Evolutionary conservation across 1,284 basidiomycete genomes (phyloP).

Genomic region (Heterobasidion parviporum): DNA sequence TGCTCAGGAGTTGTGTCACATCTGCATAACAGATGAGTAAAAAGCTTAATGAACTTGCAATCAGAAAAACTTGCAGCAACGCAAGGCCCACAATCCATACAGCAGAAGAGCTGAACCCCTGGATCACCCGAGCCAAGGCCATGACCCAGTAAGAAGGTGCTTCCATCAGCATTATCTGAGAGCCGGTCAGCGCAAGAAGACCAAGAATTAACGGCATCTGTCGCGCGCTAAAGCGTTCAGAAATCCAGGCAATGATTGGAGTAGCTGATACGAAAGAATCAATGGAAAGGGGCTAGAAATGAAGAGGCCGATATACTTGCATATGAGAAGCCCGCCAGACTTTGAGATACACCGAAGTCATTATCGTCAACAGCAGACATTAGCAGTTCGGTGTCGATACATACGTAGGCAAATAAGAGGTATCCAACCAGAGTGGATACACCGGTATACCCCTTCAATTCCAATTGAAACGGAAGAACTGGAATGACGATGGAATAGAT

Average conservation of each 20-base stretch:
- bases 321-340: constrained; percentile 27
- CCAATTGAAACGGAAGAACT: constrained; percentile 67
- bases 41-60: constrained; percentile 5
- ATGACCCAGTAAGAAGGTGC: constrained; percentile 64
- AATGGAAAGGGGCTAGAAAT: no score
- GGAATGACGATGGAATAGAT: constrained; percentile 68
- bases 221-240: constrained; percentile 52
- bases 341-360: constrained; percentile 6
- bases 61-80: constrained; percentile 40
- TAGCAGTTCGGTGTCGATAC: constrained; percentile 12
- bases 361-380: not conserved
- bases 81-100: constrained; percentile 73
- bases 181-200: constrained; percentile 44
- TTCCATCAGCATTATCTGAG: constrained; percentile 71
- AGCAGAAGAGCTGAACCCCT: constrained; percentile 66
- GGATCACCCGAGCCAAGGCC: constrained; percentile 64
- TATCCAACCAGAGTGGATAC: constrained; percentile 60
- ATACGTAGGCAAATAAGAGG: constrained; percentile 57
- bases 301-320: constrained; percentile 10
- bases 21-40: constrained; percentile 22
- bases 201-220: constrained; percentile 54
- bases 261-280: constrained; percentile 38
- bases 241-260: constrained; percentile 59
- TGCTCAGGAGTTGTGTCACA: constrained; percentile 62
- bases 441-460: constrained; percentile 39